Conservation (phyloP, 352 stramenopile species). For the Hyphochytrium catenoides region DNA sequence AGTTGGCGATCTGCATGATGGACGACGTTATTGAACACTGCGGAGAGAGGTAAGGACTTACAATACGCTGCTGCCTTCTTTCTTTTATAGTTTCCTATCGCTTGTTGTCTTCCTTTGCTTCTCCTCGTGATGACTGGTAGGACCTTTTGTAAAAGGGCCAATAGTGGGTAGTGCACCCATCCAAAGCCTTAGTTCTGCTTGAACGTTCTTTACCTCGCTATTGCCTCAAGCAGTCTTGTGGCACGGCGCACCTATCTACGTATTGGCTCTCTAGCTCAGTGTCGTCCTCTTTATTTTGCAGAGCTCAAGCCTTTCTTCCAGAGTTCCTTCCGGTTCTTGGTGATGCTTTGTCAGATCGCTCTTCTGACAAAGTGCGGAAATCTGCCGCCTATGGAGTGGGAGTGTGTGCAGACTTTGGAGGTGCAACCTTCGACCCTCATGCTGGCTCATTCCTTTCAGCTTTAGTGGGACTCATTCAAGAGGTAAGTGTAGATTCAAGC, state of each 20-base stretch:
- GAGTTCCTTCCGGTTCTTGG: no score
- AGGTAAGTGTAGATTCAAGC: no score
- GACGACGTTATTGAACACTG: conserved; percentile 66
- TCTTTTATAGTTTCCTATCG: conserved; percentile 27
- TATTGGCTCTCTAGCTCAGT: no score
- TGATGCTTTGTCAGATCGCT: no score
- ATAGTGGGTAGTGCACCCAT: conserved; percentile 27
- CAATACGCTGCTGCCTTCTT: conserved; percentile 38
- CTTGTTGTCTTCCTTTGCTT: not conserved
- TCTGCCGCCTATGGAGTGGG: conserved; percentile 51
- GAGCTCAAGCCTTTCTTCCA: no score
- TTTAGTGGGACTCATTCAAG: conserved; percentile 36
- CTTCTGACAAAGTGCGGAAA: no score
- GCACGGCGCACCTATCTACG: no score
- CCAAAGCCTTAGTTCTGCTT: no score
- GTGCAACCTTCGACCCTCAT: conserved; percentile 35
- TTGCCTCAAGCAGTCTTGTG: no score
- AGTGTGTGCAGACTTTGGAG: conserved; percentile 48
- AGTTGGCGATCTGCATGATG: conserved; percentile 69
- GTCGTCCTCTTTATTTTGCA: no score
- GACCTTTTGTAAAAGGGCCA: conserved; percentile 34
- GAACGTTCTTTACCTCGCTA: no score
- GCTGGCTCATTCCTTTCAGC: conserved; percentile 33
- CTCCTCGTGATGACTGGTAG: not conserved
- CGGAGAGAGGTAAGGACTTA: conserved; percentile 21